Base-by-base conservation (phyloP, 495 filamentous ascomycete species). In the Hyaloscypha hepaticicola region DNA sequence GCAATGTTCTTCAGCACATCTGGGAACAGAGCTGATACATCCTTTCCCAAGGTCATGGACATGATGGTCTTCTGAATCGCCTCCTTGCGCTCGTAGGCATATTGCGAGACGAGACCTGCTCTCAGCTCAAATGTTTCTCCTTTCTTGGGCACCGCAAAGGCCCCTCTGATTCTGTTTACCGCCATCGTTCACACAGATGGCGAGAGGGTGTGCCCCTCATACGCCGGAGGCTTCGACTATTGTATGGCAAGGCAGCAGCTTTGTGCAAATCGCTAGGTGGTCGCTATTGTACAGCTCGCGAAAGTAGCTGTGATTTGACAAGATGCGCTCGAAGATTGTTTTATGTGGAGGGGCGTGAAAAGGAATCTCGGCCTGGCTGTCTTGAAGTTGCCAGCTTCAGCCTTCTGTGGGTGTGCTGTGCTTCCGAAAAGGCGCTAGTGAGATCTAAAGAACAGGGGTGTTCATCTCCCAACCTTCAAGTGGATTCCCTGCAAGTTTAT, bases 1-100 rank as follows among this genome's bases (percentile, higher is more conserved):
- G 96, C 93, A 77, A 99, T 98, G 70, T 99, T 99, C 81, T 99
- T 99, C 64, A 99, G 85, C 14, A 99, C 94, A 72, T 99, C 95
- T 21, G 95, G 95, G 76, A 99, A 99, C 38, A 99, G 81, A 29
- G 93, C 90, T 56, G 95, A 99, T 38, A 99, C 95, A 77, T 99
- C 95, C 75, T 99, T 99, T 68, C 95, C 95, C 61, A 99, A 79
- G 0, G 95, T 99, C 95, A 99, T 99, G 70, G 95, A 90, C 91
- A 97, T 97, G 77, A 99, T 99, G 41, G 95, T 99, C 80, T 96
- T 98, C 76, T 98, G 93, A 70, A 99, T 99, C 22, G 96, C 89
- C 78, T 99, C 95, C 76, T 99, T 99, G 68, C 94, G 86, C 83
- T 99, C 95, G 77, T 96, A 97, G 63, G 96, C 95, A 88, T 98